Base-by-base conservation (phyloP, 345 rosid species). In the Luvunga scandens region DNA sequence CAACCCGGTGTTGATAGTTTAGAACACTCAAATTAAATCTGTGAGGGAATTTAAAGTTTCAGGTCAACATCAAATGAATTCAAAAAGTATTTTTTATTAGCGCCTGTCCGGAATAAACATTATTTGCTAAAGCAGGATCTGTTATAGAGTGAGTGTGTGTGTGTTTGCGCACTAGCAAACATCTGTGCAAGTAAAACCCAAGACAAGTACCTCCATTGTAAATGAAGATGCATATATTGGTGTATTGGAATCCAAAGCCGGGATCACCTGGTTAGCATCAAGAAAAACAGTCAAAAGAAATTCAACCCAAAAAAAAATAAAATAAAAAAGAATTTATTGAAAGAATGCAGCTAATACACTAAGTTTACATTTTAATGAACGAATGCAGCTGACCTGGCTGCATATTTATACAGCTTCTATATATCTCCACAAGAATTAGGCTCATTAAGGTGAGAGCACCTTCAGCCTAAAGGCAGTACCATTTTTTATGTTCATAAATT, bases 161-260 rank as follows among this genome's bases (percentile, higher is more conserved):
- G 1, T n/a, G 39, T 59, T 27, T 14, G 18, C 59, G 38, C 25
- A 75, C 18, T 6, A 1, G 31, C 28, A 31, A 3, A 31, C 61
- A 27, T 12, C 75, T 66, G 55, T 33, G 42, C 2, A 76, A 24
- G 50, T 42, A 62, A 53, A 34, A 77, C 6, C 31, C 42, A 64
- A 33, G 55, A 62, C 66, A 73, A 67, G 73, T 84, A 96, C 99
- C 99, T 96, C 99, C 97, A 91, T 94, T 72, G 99, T 96, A 76
- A 96, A 96, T 79, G 99, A 96, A 68, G 99, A 96, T 27, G 99
- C 91, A 79, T 79, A 94, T 84, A 96, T 92, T 13, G 99, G 98
- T 42, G 98, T 94, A 73, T 72, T 78, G 65, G 89, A 28, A 87
- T 96, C 99, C 90, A 96, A 75, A 36, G 98, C 97, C 5, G 99